phyloP scores from a whole-genome alignment of 2,329 filamentous ascomycete species.

The Immersiporthe knoxdaviesiana region DNA sequence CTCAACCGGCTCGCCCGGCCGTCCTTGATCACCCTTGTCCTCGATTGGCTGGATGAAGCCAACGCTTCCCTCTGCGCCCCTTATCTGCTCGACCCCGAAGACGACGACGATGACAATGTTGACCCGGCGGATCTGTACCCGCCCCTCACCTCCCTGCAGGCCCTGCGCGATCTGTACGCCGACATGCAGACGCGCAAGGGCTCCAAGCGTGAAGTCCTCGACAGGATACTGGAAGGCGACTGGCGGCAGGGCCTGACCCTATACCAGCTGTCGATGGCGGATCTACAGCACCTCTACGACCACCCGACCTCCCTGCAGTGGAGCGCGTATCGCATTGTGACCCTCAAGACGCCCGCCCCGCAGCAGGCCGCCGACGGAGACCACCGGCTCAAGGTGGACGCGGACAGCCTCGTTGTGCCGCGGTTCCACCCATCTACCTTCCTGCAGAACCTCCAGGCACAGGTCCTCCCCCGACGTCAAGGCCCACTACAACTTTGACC shows the following conservation, averaged over 20 bases:
- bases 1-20: slow-evolving; percentile 72
- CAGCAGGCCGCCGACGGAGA: slow-evolving; percentile 42
- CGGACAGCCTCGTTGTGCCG: slow-evolving; percentile 57
- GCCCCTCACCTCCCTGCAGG: slow-evolving; percentile 65
- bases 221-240: slow-evolving; percentile 68
- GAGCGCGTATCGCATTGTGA: slow-evolving; percentile 64
- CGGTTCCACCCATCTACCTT: slow-evolving; percentile 83
- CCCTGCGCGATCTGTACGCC: slow-evolving; percentile 67
- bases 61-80: slow-evolving; percentile 64
- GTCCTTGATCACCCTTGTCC: slow-evolving; percentile 70
- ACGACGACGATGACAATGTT: slow-evolving; percentile 50
- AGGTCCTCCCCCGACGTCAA: slow-evolving; percentile 80
- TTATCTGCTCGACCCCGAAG: slow-evolving; percentile 49
- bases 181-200: slow-evolving; percentile 63
- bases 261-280: slow-evolving; percentile 71
- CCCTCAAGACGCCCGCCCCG: slow-evolving; percentile 46
- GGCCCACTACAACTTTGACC: slow-evolving; percentile 79
- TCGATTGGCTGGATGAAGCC: slow-evolving; percentile 76
- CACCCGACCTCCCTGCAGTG: slow-evolving; percentile 67
- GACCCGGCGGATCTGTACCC: slow-evolving; percentile 70
- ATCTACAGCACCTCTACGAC: slow-evolving; percentile 67
- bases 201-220: slow-evolving; percentile 65
- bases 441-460: slow-evolving; percentile 72
- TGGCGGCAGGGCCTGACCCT: slow-evolving; percentile 67
- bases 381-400: slow-evolving; percentile 47